Evolutionary conservation across 257 asterid genomes (phyloP), one percentile per base, ranked within the genome.

Genomic region (Fraxinus excelsior): DNA sequence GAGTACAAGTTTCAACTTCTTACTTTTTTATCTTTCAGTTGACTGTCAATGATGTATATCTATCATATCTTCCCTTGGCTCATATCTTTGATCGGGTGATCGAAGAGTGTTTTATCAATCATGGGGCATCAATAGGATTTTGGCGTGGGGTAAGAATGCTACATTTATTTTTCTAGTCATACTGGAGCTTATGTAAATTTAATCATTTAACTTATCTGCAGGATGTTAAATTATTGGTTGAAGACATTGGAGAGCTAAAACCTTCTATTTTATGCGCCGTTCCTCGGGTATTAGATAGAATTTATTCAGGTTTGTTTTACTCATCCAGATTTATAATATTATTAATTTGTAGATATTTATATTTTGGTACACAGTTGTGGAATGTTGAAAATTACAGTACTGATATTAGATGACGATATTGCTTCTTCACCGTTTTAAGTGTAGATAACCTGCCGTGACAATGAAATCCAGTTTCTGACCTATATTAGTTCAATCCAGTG

Each of bases 61-160:
- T 95, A 49, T 95, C 99, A 1, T 95, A 90, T 87, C 97, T 95
- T 79, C 99, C 99, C 46, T 84, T 95, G 88, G 99, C 99, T 1
- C 99, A 95, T 88, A 91, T 95, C 82, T 95, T 95, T 79, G 99
- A 95, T 79, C 97, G 98, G 28, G 94, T 80, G 84, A 87, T 95
- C 73, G 99, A 95, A 86, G 98, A 93, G 84, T 82, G 88, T 67
- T 74, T 90, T 73, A 95, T 95, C 83, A 78, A 80, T 77, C 88
- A 88, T 79, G 99, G 99, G 56, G 97, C 90, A 67, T 85, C 99
- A 76, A 93, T 95, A 80, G 99, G 99, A 85, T 95, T 95, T 87
- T 95, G 99, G 99, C 97, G 97, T 72, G 99, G 99, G 97, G 99
- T 95, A 84, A 83, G 91, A 70, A 65, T 72, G 73, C 75, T 77